Base-by-base conservation (phyloP, 1,284 basidiomycete genomes). In the Apiotrichum mycotoxinovorans region DNA sequence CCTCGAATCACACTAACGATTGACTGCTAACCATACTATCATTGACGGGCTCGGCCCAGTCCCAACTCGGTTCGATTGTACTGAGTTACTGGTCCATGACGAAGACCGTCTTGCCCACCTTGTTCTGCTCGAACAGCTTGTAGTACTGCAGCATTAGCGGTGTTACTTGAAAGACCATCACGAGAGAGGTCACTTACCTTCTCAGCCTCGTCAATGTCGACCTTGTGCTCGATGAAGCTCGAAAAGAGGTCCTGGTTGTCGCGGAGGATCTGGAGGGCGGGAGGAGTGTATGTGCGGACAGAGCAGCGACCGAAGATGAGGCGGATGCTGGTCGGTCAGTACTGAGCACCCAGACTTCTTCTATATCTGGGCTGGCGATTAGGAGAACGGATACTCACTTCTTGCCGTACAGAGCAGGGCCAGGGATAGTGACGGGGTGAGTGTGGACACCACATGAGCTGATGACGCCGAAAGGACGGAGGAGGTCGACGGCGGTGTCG, bases 391-490 rank as follows among this genome's bases (percentile, higher is more conserved):
- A 4, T 11, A 52, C 58, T 44, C 23, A 60, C 58, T 91, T 93
- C 78, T 92, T 91, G 76, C 85, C 81, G 74, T 94, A 95, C 44
- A 89, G 73, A 42, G 85, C 78, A 4, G 69, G 66, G 3, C 80
- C 80, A 4, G 71, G 65, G n/a, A 81, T 56, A 0, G 65, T 59
- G 43, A 68, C 50, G 20, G 61, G 60, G 52, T 67, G 60, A 34
- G 61, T 65, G 66, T 79, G 78, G 17, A 89, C 86, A 2, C 91
- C 91, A 18, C 91, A 88, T 5, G 86, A 88, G 30, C 82, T 82
- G 62, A 94, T 84, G 18, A 85, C 84, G 3, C 91, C 91, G 66
- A 87, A 91, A 1, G 88, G 84, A 34, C 88, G 82, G 33, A 91
- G 85, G 41, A 94, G 80, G 22, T 88, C 82, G 65, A 91, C 86